phyloP scores from a whole-genome alignment of 2,329 filamentous ascomycete species.

The Talaromyces sp. region DNA sequence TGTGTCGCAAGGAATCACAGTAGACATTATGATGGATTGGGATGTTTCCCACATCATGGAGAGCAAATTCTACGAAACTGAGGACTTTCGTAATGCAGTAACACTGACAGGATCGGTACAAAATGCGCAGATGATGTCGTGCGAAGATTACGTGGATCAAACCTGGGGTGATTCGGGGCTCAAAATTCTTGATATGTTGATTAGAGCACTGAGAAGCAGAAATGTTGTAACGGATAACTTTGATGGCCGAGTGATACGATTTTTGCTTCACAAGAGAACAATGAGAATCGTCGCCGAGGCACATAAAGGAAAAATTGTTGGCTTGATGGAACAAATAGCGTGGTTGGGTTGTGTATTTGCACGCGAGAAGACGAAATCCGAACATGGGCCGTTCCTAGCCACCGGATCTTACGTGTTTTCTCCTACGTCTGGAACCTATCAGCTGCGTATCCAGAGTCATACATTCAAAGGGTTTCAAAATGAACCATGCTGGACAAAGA shows the following conservation, averaged over 20 bases:
- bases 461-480: too few relatives aligned
- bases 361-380: not conserved
- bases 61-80: too few relatives aligned
- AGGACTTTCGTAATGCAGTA: not conserved
- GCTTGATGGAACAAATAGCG: constrained; percentile 2
- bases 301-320: not conserved
- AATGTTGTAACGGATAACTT: not conserved
- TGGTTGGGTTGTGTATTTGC: constrained; percentile 1
- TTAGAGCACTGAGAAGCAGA: not conserved
- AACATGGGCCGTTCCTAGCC: not conserved
- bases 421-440: not conserved
- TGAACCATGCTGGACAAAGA: not conserved
- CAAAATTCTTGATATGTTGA: not conserved
- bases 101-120: not conserved
- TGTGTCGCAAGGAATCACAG: too few relatives aligned
- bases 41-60: not conserved
- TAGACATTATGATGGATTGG: not conserved
- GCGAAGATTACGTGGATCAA: not conserved
- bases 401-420: not conserved
- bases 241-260: not conserved
- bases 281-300: not conserved
- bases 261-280: too few relatives aligned
- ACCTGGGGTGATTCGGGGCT: not conserved
- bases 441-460: too few relatives aligned
- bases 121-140: constrained; percentile 1